Conservation (phyloP, 441 rosid species). For the Pelargonium myrrhifolium region DNA sequence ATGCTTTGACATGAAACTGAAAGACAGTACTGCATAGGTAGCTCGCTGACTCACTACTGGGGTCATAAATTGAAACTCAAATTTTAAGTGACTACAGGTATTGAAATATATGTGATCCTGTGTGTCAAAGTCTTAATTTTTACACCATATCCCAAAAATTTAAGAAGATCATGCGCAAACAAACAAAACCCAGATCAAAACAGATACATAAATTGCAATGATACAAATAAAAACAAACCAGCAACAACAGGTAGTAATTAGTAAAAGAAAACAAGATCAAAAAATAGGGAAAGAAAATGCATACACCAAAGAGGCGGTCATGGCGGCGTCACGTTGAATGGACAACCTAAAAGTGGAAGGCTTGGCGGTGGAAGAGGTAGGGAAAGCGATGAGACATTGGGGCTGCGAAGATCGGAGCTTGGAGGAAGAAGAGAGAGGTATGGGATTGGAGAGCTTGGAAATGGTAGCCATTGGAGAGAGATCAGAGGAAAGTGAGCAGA, state of each 20-base stretch:
- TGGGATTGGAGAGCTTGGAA: conserved; percentile 55
- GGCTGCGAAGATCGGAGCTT: conserved; percentile 36
- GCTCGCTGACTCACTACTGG: not conserved
- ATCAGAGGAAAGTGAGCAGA: not conserved
- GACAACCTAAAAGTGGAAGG: conserved; percentile 40
- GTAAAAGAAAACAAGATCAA: not conserved
- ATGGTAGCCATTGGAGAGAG: conserved; percentile 51
- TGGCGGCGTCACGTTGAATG: conserved; percentile 25
- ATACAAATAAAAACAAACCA: no score
- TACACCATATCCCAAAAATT: not conserved
- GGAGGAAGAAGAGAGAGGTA: conserved; percentile 28
- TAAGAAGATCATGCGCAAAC: not conserved
- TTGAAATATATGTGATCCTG: not conserved
- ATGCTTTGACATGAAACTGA: not conserved
- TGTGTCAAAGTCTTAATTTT: not conserved
- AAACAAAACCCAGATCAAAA: conserved; percentile 1
- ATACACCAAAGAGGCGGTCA: conserved; percentile 35
- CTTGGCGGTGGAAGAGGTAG: conserved; percentile 21
- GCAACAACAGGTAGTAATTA: not conserved
- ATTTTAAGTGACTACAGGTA: no score
- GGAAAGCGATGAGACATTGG: conserved; percentile 31
- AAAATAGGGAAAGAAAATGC: not conserved
- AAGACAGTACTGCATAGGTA: not conserved
- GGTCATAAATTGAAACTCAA: not conserved
- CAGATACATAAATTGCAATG: not conserved